These are phyloP conservation scores for Paxillus involutus DNA, from an alignment of 768 basidiomycete species.

Conservation along the genomic window DNA sequence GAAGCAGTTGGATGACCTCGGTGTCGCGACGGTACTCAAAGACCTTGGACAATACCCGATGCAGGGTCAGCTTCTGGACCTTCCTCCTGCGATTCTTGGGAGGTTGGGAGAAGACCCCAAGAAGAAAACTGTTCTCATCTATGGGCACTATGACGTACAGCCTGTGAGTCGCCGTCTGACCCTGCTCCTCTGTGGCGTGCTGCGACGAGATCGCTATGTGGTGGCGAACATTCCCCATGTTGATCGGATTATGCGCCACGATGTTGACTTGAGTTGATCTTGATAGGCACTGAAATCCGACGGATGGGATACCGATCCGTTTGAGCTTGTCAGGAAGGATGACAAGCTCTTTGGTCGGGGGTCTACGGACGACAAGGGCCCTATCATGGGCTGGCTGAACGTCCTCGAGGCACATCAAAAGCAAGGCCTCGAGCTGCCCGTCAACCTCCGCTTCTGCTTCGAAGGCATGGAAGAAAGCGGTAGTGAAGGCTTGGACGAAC, in stretches of 20 bases:
- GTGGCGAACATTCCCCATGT: neutral
- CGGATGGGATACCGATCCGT: constrained; percentile 90
- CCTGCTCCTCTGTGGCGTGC: neutral
- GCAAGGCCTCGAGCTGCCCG: constrained; percentile 69
- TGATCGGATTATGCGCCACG: too few species aligned
- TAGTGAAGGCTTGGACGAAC: constrained; percentile 85
- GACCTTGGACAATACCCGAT: constrained; percentile 77
- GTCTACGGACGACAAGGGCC: constrained; percentile 89
- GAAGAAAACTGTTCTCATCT: constrained; percentile 93
- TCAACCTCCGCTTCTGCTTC: constrained; percentile 89
- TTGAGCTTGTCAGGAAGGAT: constrained; percentile 57
- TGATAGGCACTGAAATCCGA: constrained; percentile 52
- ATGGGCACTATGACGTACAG: constrained; percentile 96
- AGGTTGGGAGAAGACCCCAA: constrained; percentile 76
- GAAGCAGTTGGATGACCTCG: constrained; percentile 68
- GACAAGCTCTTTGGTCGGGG: constrained; percentile 82
- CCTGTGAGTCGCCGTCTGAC: constrained; percentile 49
- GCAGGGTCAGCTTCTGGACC: constrained; percentile 66
- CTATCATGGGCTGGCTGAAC: constrained; percentile 86
- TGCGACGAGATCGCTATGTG: too few species aligned
- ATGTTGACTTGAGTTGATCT: neutral
- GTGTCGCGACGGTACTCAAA: constrained; percentile 71
- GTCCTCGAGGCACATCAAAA: constrained; percentile 81
- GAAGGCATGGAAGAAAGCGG: constrained; percentile 99
- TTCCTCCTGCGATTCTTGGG: constrained; percentile 86